These are phyloP conservation scores for Exophiala xenobiotica DNA, from an alignment of 2,329 filamentous ascomycete genomes.

Conservation along the genomic window DNA sequence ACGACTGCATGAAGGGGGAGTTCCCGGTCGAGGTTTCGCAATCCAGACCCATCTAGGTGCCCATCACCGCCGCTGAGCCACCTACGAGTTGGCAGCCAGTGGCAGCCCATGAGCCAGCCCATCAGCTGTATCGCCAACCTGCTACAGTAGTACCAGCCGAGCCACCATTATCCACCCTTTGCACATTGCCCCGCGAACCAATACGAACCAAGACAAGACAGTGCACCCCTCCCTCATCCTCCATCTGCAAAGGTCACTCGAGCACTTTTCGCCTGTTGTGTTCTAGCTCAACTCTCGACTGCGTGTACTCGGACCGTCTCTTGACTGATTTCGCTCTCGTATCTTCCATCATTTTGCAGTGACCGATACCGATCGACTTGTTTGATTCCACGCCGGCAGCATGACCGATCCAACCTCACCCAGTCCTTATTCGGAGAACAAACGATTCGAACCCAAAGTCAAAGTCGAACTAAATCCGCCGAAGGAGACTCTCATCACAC, in stretches of 20 bases:
- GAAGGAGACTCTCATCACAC: constrained; percentile 82
- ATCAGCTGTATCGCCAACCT: no score
- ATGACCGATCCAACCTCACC: constrained; percentile 31
- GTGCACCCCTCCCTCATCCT: background rate
- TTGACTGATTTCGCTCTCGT: background rate
- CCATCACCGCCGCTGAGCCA: no score
- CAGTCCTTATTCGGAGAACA: constrained; percentile 31
- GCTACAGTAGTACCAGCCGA: no score
- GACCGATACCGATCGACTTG: constrained; percentile 17
- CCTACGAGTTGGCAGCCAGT: no score
- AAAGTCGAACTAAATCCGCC: constrained; percentile 68
- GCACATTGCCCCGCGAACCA: no score
- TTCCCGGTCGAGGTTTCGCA: background rate
- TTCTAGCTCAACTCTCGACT: background rate
- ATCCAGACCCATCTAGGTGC: no score
- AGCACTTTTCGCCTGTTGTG: constrained; percentile 4
- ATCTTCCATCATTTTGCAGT: constrained; percentile 8
- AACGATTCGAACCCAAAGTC: constrained; percentile 43
- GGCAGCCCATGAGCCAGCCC: no score
- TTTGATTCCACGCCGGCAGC: constrained; percentile 2
- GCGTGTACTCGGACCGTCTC: background rate
- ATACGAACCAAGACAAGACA: background rate
- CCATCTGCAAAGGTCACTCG: constrained; percentile 12
- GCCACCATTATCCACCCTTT: no score
- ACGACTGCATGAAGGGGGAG: background rate